Evolutionary conservation across 2,329 filamentous ascomycete genomes (phyloP).

Genomic region (Xylariaceae sp.): DNA sequence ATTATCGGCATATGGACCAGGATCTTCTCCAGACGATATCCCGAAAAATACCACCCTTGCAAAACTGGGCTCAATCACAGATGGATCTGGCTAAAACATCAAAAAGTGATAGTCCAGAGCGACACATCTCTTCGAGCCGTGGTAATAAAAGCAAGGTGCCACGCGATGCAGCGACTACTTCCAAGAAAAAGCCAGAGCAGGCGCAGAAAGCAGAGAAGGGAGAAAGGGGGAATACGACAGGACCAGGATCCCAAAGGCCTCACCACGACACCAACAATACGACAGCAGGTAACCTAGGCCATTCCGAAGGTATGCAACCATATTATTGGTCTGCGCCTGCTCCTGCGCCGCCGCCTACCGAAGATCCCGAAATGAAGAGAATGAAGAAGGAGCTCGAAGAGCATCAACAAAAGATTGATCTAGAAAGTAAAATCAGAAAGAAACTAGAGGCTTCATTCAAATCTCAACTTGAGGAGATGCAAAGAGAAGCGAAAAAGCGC

Average conservation of each 20-base stretch:
- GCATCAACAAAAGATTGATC: not conserved
- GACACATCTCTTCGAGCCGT: not conserved
- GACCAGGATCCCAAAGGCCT: not conserved
- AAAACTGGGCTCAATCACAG: constrained; percentile 13
- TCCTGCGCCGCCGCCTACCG: not conserved
- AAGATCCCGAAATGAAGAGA: not conserved
- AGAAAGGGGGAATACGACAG: not conserved
- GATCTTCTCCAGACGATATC: constrained; percentile 9
- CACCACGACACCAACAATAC: not conserved
- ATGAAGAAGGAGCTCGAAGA: not conserved
- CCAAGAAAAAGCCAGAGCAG: not conserved
- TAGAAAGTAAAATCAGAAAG: constrained; percentile 4
- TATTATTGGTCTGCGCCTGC: not conserved
- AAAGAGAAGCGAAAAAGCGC: constrained; percentile 4
- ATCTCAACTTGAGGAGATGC: constrained; percentile 9
- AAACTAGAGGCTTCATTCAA: constrained; percentile 14
- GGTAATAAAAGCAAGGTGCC: not conserved
- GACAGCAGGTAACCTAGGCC: not conserved
- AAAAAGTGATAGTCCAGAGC: not conserved
- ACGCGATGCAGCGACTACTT: not conserved
- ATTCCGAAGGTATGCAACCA: not conserved
- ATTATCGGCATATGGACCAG: constrained; percentile 16
- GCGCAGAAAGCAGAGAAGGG: not conserved
- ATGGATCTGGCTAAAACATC: not conserved
- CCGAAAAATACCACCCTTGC: not conserved